Evolutionary conservation across 257 asterid genomes (phyloP), one percentile per base, ranked within the genome.

Genomic region (Handroanthus guayacan): DNA sequence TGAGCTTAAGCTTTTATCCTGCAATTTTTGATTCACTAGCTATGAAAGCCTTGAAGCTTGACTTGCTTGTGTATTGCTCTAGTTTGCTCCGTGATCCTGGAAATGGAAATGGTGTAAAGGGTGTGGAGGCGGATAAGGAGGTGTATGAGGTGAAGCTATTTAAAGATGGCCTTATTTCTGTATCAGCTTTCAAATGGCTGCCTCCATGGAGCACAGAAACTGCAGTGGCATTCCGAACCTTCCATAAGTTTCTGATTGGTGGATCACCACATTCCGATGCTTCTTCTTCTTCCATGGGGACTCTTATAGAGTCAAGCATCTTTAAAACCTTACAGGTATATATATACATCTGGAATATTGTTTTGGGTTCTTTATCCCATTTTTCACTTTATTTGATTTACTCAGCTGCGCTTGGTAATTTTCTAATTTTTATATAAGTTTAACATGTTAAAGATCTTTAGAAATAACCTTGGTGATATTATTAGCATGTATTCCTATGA

Each of bases 191-290:
- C 78, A 91, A 89, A 87, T 92, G 95, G 96, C 78, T 95, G 85
- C 98, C 99, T 65, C 92, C 98, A 10, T 92, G 97, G 96, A 91
- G 92, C 85, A 88, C 92, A 5, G 99, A 95, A 83, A 88, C 97
- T 80, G 88, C 89, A n/a, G 97, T 95, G 82, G 96, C 96, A 48
- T 92, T 92, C 80, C 96, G 92, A 39, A 77, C 92, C 57, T 86
- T 95, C 78, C 97, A 90, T 77, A 92, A 89, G 83, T 91, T 94
- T 81, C 81, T 94, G 80, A 87, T 91, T 38, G 85, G 91, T 61
- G 85, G 88, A 57, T 88, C 96, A 62, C 91, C 89, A 20, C 94
- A 87, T 82, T 81, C 86, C 34, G 90, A 78, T 65, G 75, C 78
- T 78, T 77, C 77, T 79, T 62, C 79, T 54, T 78, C 87, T 72